phyloP scores from a whole-genome alignment of 148 eudicot species.

The Camellia sinensis region DNA sequence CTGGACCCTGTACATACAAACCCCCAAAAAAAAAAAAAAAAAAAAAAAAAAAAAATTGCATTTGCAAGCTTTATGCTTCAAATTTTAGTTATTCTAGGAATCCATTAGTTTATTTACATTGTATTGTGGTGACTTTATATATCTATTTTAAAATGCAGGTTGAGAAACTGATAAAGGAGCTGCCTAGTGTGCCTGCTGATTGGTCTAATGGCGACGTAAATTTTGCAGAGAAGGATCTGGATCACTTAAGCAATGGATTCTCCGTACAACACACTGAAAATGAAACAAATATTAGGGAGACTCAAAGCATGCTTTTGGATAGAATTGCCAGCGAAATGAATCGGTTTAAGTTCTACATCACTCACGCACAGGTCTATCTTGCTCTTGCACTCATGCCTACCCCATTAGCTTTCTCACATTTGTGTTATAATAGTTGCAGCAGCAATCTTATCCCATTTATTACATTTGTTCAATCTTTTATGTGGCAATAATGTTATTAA shows the following conservation, averaged over 20 bases:
- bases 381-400: slow-evolving; percentile 27
- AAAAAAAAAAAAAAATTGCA: no score
- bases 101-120: neutral
- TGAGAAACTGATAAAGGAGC: slow-evolving; percentile 90
- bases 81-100: neutral
- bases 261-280: slow-evolving; percentile 62
- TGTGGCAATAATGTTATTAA: neutral
- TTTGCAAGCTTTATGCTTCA: neutral
- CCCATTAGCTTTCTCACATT: neutral
- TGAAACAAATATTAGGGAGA: slow-evolving; percentile 82
- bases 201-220: slow-evolving; percentile 60
- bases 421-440: neutral
- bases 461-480: neutral
- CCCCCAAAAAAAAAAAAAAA: no score
- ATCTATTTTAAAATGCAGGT: slow-evolving; percentile 45
- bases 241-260: slow-evolving; percentile 60
- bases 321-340: slow-evolving; percentile 99
- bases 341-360: slow-evolving; percentile 85
- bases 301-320: slow-evolving; percentile 98
- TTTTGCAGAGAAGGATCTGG: slow-evolving; percentile 46
- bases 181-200: slow-evolving; percentile 89
- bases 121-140: neutral
- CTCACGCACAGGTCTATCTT: slow-evolving; percentile 88
- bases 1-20: no score
- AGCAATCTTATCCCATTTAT: neutral